Base-by-base conservation (phyloP, 2,329 filamentous ascomycete species). In the Botrytis fabae region DNA sequence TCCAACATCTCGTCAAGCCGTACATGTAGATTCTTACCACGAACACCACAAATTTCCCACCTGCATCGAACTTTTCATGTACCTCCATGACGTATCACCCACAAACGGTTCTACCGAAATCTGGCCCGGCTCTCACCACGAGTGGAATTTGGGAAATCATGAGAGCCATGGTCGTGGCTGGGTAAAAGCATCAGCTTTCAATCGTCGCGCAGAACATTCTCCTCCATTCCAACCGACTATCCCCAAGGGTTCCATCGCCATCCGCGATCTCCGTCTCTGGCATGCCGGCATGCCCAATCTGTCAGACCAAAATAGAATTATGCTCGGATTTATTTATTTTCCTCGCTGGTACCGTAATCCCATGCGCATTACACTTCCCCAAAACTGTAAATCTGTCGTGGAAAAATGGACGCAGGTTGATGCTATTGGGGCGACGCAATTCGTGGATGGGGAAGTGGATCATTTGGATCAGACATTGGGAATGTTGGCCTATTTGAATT, bases 201-300 rank as follows among this genome's bases (percentile, higher is more conserved):
- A 78, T 74, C 66, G 74, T 22, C 71, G 75, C 20, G 70, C 69
- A 5, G 62, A 73, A 25, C 22, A 42, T 20, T 59, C 61, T 42
- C 74, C 74, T 8, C 73, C 74, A 7, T 54, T 74, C 14, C 70
- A 73, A 32, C 69, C 73, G 2, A 64, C 70, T 0, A 64, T 70
- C 8, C 71, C 68, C 32, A 75, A 72, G 60, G 72, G 74, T 18
- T 73, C 69, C n/a, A n/a, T 75, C 18, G n/a, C 51, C 20, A 70
- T 75, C 25, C 70, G 74, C 1, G 73, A 75, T 62, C 44, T 74
- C n/a, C 60, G 73, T 22, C 51, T 73, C 1, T 75, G 74, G 74
- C 88, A 90, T 77, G 87, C 87, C 0, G 89, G 88, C 0, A 88
- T 89, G 85, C 88, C 87, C 1, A 90, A 91, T 74, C 75, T 78